Evolutionary conservation across 129 eudicot species (phyloP).

Genomic region (Ambrosia artemisiifolia): DNA sequence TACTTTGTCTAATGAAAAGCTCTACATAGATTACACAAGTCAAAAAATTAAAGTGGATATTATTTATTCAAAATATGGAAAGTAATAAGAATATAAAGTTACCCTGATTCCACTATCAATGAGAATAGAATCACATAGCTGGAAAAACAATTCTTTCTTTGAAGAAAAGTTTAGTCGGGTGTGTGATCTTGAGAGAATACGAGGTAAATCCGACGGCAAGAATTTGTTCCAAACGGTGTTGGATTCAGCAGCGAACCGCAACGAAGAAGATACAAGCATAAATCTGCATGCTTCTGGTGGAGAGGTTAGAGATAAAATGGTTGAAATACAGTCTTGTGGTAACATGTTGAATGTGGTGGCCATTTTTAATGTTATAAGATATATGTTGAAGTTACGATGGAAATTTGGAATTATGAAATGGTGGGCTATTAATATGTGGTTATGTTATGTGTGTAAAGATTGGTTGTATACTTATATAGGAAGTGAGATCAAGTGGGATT

Average conservation of each 20-base stretch:
- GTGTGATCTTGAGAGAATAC: constrained; percentile 37
- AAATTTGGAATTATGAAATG: no score
- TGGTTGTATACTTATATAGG: no score
- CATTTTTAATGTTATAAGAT: not conserved
- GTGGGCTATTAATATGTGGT: no score
- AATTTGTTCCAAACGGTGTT: constrained; percentile 22
- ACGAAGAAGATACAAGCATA: constrained; percentile 15
- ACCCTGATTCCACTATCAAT: constrained; percentile 68
- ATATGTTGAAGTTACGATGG: no score
- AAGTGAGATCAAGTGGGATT: no score
- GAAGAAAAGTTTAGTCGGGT: constrained; percentile 39
- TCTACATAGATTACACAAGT: constrained; percentile 26
- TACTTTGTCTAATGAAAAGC: constrained; percentile 36
- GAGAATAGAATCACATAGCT: constrained; percentile 44
- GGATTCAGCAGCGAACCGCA: constrained; percentile 19
- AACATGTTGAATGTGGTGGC: constrained; percentile 14
- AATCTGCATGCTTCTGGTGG: constrained; percentile 28
- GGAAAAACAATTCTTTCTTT: constrained; percentile 42
- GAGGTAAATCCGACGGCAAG: constrained; percentile 25
- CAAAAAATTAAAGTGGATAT: not conserved
- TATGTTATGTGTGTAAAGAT: no score
- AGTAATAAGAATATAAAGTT: not conserved
- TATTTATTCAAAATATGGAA: not conserved
- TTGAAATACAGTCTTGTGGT: constrained; percentile 37
- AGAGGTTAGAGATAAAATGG: constrained; percentile 23